Conservation (phyloP, 305 asterid species). For the Plantago rigida region DNA sequence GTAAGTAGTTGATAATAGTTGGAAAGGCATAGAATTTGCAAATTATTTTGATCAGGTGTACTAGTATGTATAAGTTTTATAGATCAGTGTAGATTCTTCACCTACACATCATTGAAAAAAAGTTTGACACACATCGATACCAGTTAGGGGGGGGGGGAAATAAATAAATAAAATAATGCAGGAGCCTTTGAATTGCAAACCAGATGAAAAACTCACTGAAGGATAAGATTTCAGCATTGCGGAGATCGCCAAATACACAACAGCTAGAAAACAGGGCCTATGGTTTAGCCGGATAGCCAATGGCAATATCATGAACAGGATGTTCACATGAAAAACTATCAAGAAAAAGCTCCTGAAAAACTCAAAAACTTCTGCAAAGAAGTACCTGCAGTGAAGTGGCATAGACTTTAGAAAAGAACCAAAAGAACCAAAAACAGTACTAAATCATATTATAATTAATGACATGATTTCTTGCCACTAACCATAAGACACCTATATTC, state of each 20-base stretch:
- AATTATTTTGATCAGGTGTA: too few relatives aligned
- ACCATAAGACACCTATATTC: constrained; percentile 83
- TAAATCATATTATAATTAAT: constrained; percentile 13
- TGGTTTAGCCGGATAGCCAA: constrained; percentile 76
- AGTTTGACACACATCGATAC: too few relatives aligned
- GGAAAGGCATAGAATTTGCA: too few relatives aligned
- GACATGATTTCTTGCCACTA: constrained; percentile 24
- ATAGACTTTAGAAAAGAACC: constrained; percentile 16
- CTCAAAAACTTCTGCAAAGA: constrained; percentile 94
- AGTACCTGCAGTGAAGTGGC: constrained; percentile 62
- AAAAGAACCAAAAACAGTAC: constrained; percentile 14
- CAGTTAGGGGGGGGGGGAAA: too few relatives aligned
- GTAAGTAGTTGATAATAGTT: constrained; percentile 2
- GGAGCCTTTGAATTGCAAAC: too few relatives aligned
- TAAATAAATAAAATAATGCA: too few relatives aligned
- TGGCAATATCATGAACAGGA: constrained; percentile 79
- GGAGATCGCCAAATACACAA: constrained; percentile 71
- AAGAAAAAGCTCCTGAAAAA: constrained; percentile 85
- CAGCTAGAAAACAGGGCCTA: constrained; percentile 87
- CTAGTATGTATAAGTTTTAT: too few relatives aligned
- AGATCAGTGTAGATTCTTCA: too few relatives aligned
- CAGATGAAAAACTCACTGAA: constrained; percentile 57
- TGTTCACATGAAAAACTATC: constrained; percentile 83
- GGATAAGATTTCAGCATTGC: constrained; percentile 92
- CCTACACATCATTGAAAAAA: too few relatives aligned